Conservation (phyloP, 2,329 filamentous ascomycete genomes). For the Pseudogymnoascus sp. region DNA sequence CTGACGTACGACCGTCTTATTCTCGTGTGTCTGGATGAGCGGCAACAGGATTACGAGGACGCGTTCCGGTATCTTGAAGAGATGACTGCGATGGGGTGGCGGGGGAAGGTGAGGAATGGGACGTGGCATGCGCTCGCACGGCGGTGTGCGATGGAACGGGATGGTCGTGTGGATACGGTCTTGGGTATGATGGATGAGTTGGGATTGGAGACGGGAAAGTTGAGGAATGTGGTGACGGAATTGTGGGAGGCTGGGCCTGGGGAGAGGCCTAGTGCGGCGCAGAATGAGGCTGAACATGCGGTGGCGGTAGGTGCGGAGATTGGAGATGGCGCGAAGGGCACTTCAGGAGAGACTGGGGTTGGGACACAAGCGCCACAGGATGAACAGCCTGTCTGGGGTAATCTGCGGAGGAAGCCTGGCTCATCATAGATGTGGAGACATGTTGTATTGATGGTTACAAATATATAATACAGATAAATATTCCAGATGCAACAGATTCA, state of each 20-base stretch:
- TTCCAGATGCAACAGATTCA: background rate
- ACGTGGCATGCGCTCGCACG: conserved; percentile 22
- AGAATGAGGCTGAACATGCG: background rate
- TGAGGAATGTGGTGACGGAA: background rate
- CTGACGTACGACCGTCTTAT: conserved; percentile 57
- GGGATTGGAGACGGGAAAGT: conserved; percentile 6
- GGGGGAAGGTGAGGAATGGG: conserved; percentile 14
- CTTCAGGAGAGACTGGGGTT: background rate
- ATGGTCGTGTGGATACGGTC: conserved; percentile 25
- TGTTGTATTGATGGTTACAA: background rate
- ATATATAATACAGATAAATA: conserved; percentile 1
- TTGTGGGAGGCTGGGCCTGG: background rate
- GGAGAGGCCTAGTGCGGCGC: conserved; percentile 13
- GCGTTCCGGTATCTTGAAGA: conserved; percentile 43
- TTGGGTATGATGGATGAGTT: background rate
- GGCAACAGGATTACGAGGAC: conserved; percentile 36
- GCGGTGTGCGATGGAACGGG: conserved; percentile 22
- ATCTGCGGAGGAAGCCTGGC: conserved; percentile 2
- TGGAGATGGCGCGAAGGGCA: no score
- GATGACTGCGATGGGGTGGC: conserved; percentile 36
- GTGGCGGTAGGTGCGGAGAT: no score
- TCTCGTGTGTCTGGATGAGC: conserved; percentile 42
- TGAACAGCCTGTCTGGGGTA: background rate
- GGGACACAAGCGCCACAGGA: background rate
- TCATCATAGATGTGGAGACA: background rate